These are phyloP conservation scores for Angophora floribunda DNA, from an alignment of 345 rosid species.

Conservation along the genomic window DNA sequence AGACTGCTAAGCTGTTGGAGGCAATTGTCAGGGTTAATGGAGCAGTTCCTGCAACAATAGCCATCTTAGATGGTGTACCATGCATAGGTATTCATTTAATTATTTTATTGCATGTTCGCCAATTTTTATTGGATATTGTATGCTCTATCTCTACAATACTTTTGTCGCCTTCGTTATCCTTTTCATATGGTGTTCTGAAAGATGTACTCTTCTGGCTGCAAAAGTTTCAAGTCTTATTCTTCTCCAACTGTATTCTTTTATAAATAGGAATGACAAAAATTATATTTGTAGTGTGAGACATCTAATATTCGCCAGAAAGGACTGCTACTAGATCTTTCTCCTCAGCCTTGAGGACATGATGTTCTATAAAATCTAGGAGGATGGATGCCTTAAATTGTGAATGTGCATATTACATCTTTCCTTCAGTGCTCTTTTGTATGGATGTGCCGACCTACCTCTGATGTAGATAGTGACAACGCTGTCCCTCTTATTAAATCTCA, in stretches of 20 bases:
- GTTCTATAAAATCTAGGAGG: neutral
- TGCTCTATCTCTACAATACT: neutral
- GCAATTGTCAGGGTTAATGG: constrained; percentile 81
- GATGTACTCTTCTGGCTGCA: neutral
- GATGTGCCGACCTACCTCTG: neutral
- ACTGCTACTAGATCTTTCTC: neutral
- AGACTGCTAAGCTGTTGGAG: constrained; percentile 80
- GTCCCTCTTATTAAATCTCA: constrained; percentile 5
- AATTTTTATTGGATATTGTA: neutral
- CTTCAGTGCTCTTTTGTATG: neutral
- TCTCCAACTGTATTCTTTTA: neutral
- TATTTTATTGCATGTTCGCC: neutral
- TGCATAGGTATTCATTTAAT: constrained; percentile 48
- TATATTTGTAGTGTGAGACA: neutral
- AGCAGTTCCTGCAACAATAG: constrained; percentile 89
- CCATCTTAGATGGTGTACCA: constrained; percentile 74
- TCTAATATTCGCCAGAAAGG: neutral
- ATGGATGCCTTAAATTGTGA: neutral
- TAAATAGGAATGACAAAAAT: neutral
- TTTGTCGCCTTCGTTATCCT: neutral
- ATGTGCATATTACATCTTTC: neutral
- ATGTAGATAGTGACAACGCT: neutral
- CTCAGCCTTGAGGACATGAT: neutral
- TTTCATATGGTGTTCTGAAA: neutral
- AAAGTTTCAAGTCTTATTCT: neutral